Conservation (phyloP, 202 grass and related monocot species). For the Schoenoplectus tabernaemontani region DNA sequence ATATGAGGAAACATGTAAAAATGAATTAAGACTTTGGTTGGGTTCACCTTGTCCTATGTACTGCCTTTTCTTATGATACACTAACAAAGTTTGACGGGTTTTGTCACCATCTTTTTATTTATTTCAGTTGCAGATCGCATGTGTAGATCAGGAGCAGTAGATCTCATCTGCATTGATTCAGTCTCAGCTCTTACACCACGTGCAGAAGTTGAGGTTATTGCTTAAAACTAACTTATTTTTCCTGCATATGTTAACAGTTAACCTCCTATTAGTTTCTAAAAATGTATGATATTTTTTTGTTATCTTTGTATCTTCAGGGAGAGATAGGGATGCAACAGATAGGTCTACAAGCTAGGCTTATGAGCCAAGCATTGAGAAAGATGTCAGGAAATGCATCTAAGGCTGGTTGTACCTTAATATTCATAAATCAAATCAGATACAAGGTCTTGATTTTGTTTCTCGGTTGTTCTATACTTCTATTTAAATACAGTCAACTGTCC, state of each 20-base stretch:
- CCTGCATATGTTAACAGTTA: conserved; percentile 3
- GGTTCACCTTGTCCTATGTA: background rate
- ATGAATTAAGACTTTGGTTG: background rate
- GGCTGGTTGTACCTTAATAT: conserved; percentile 97
- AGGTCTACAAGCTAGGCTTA: conserved; percentile 92
- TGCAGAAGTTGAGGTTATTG: conserved; percentile 85
- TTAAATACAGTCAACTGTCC: background rate
- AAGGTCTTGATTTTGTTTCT: conserved; percentile 42
- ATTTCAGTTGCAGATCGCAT: conserved; percentile 90
- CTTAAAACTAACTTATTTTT: background rate
- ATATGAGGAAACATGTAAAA: background rate
- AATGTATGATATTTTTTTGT: background rate
- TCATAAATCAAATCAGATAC: conserved; percentile 99
- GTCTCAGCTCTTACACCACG: conserved; percentile 96
- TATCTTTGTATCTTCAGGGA: conserved; percentile 47
- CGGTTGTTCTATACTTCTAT: conserved; percentile 14
- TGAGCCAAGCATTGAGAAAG: conserved; percentile 99
- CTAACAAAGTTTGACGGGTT: background rate
- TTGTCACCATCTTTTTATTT: conserved; percentile 33
- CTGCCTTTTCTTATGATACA: background rate
- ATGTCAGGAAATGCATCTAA: conserved; percentile 99
- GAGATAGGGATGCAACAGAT: conserved; percentile 99
- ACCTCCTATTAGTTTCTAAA: background rate
- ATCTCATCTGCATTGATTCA: conserved; percentile 98
- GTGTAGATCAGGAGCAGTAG: conserved; percentile 96